Base-by-base conservation (phyloP, 371 early-diverging fungal genomes). In the Saksenaea vasiformis region DNA sequence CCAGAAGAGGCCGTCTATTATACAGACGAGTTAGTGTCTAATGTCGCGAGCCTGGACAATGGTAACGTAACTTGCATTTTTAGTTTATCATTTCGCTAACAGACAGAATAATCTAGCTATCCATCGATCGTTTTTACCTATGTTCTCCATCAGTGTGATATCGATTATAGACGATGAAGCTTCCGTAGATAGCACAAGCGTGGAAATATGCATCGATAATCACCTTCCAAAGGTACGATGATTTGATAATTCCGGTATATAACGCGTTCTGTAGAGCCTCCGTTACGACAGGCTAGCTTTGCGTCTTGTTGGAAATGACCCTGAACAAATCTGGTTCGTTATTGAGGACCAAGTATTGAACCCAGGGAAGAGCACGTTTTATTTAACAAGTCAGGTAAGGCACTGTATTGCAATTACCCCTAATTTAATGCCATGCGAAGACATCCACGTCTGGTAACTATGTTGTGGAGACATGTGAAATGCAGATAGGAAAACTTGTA, bases 321-420 rank as follows among this genome's bases (percentile, higher is more conserved):
- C 76, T 24, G 86, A 84, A 41, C 79, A 85, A 62, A 71, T 88
- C 17, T 69, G 76, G 65, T 88, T 83, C 56, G 62, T 62, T 5
- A 62, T 70, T 31, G 31, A 60, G 17, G 65, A 83, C 31, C 76
- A 84, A 53, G 70, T 71, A 9, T 59, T 93, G 27, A 61, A 77
- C n/a, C 85, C 90, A n/a, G 93, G 92, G 15, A 75, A 77, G 44
- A 91, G 90, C 62, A 72, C 77, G 0, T 77, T 88, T 61, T 73
- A 82, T 11, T 74, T 91, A 4, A 79, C 80, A 11, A 87, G 91
- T 56, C 83, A 87, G 68, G 91, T 90, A 75, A 68, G 58, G 26
- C 11, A 22, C 8, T 24, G 36, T 8, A 17, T 17, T 35, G 15
- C 34, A 59, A 28, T 43, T 28, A 43, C n/a, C 37, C 38, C 19